Evolutionary conservation across 2,329 filamentous ascomycete species (phyloP), one percentile per base, ranked within the genome.

Genomic region (Beauveria sp.): DNA sequence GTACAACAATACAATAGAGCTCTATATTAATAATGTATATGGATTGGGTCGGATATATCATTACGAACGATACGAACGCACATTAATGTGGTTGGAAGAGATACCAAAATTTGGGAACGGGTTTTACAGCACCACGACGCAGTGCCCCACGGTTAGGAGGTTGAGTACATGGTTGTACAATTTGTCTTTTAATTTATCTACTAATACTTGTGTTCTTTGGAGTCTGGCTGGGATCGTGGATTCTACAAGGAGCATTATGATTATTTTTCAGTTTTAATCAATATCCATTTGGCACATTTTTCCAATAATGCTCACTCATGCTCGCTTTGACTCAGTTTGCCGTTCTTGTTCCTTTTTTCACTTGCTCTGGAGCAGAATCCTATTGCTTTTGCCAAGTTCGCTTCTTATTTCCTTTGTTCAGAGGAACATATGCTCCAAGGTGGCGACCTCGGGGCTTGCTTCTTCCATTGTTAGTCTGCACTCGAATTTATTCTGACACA

Each of bases 1-100:
- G 60, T 62, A 58, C 53, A 61, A 42, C 43, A 57, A 48, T 52
- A 40, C 60, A 56, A 50, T 51, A 56, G 60, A 58, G 55, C 58
- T 63, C 49, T 43, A 65, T 55, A 61, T 61, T 49, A 63, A 28
- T 58, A 60, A 61, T 63, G 65, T 28, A 61, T 60, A 64, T 59
- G 62, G 53, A 43, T 57, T 66, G 64, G 65, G 59, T 64, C 52
- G 59, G 69, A 70, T 65, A 64, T 62, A 69, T 65, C 60, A 66
- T 64, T 65, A 66, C 65, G 67, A 62, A 64, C 62, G 62, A 61
- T 45, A 61, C 49, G 59, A 61, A 61, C n/a, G 51, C 59, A 61
- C 59, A 50, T 61, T 61, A 60, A 58, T 58, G 51, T 34, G 56
- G 56, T 46, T 8, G 45, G 53, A 56, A 14, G 60, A 50, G 43